Conservation (phyloP, 2,329 filamentous ascomycete species). For the Falciphora oryzae region DNA sequence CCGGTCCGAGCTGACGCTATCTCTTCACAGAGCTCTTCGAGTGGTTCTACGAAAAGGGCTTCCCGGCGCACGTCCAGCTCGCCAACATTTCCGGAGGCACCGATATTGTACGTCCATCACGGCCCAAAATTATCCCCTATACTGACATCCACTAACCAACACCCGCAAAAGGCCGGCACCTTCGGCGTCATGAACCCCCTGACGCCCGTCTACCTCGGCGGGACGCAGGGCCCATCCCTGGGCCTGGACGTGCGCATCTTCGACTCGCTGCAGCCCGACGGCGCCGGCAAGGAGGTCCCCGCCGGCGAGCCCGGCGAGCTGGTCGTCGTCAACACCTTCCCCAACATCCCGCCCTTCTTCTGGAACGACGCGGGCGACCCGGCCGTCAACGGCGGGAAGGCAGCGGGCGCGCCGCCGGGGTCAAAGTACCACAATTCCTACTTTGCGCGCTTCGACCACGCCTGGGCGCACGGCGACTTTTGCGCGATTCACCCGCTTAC, state of each 20-base stretch:
- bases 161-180: constrained; percentile 42
- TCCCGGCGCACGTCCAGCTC: constrained; percentile 61
- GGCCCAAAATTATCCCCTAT: neutral
- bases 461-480: constrained; percentile 83
- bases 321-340: constrained; percentile 64
- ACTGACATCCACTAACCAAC: neutral
- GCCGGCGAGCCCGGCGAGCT: constrained; percentile 68
- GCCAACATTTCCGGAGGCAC: constrained; percentile 73
- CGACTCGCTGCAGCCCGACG: constrained; percentile 50
- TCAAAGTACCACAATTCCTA: constrained; percentile 55
- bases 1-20: neutral
- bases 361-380: constrained; percentile 44
- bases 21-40: constrained; percentile 53
- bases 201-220: constrained; percentile 56
- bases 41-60: constrained; percentile 70
- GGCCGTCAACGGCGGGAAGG: constrained; percentile 13
- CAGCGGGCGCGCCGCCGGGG: constrained; percentile 32
- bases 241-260: constrained; percentile 51
- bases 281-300: constrained; percentile 37
- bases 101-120: constrained; percentile 52
- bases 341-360: constrained; percentile 66
- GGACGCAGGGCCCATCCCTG: constrained; percentile 43
- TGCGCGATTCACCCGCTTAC: constrained; percentile 64
- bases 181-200: constrained; percentile 63
- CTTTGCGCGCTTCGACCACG: constrained; percentile 57